Evolutionary conservation across 805 yeast species (phyloP), one percentile per base, ranked within the genome.

Genomic region (Cyberlindnera saturnus): DNA sequence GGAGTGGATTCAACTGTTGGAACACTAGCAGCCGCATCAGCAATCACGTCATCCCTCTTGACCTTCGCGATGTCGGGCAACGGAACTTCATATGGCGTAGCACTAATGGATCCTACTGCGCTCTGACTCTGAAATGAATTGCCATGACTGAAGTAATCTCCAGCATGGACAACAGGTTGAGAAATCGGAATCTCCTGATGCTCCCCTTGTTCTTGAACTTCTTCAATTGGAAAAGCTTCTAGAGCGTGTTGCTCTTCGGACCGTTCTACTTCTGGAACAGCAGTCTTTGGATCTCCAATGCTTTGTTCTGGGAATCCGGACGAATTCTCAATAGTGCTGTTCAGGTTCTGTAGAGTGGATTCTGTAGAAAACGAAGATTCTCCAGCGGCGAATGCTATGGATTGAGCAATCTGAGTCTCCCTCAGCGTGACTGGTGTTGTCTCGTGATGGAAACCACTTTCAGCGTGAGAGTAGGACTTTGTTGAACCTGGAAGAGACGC

Each of bases 31-130:
- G 7, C 31, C 17, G 16, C 14, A 11, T 14, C 5, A 3, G 2
- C 38, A n/a, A 9, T 13, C 5, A 6, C 30, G 14, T 36, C 14
- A n/a, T 36, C 32, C 8, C 32, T 7, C 8, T 15, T n/a, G 31
- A 39, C 23, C 3, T 45, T 38, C 19, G 39, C 44, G 7, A 32
- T 23, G 1, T 33, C 38, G 29, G 33, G 18, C 18, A 40, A 46
- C 17, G 56, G 51, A 15, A 49, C 45, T 17, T 43, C 44, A 36
- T 44, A 45, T 5, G 51, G 51, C 6, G 44, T 48, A 14, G 46
- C 46, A 37, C 44, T 37, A 15, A 38, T 15, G 16, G 51, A 36
- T 1, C 53, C 55, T 43, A 47, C 40, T 28, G 46, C 51, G 38
- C 53, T 50, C 32, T 43, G 45, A 17, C 43, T 45, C 18, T 33